Evolutionary conservation across 768 basidiomycete species (phyloP), one percentile per base, ranked within the genome.

Genomic region (Fomitopsis pulvina): DNA sequence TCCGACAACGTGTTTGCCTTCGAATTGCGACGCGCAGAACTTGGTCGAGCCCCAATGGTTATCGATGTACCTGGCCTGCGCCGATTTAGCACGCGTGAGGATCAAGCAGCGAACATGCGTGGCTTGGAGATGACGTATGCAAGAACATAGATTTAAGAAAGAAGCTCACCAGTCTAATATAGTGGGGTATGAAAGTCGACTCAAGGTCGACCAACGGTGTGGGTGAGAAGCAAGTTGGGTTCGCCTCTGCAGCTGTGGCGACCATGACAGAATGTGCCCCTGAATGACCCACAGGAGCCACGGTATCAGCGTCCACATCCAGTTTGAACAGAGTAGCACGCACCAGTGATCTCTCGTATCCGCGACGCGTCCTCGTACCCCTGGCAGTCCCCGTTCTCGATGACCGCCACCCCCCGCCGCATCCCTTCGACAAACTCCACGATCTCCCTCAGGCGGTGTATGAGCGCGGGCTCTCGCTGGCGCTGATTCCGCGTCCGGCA

Each of bases 401-500:
- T 76, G 28, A 99, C 83, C 0, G 93, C 87, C n/a, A 96, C 77
- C 0, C 81, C 86, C 57, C 76, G 78, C 2, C 85, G 84, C 71
- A 85, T 74, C 2, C 72, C 69, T 50, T 81, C 78, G 5, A 95
- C 92, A 59, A 88, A 86, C 8, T 92, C 78, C 20, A 93, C 92
- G 51, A 99, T 87, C 59, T 92, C 92, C 42, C 73, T 70, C 61
- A 99, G 65, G 46, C 94, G 76, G 41, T 83, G 79, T 49, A 91
- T 81, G 41, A 87, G 65, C 1, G 96, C 96, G 24, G 68, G 71
- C 55, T 97, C 92, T 49, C 76, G 73, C 43, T 83, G 82, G 30
- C 96, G 77, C 95, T 96, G 96, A 54, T 81, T 86, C 63, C 87
- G 75, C 52, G 95, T 98, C 45, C 96, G 80, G 61, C 96, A 98